phyloP scores from a whole-genome alignment of 2,329 filamentous ascomycete species.

The Raffaelea ambrosiae region DNA sequence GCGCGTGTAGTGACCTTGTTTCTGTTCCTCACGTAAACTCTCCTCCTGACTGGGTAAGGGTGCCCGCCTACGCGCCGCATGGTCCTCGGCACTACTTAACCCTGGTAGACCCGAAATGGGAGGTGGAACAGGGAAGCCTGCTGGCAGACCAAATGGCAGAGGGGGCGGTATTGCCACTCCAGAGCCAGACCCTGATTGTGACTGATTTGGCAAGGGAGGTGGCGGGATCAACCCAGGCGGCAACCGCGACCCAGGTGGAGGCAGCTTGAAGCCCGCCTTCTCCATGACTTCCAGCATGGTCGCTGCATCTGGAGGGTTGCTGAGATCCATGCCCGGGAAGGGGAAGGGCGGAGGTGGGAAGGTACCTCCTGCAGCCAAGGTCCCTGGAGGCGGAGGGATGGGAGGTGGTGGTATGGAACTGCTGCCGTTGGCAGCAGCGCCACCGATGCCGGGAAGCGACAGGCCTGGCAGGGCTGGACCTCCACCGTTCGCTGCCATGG shows the following conservation, averaged over 20 bases:
- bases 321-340: slow-evolving; percentile 47
- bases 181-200: slow-evolving; percentile 14
- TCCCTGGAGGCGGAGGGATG: slow-evolving; percentile 42
- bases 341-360: slow-evolving; percentile 34
- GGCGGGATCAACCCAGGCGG: slow-evolving; percentile 40
- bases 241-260: slow-evolving; percentile 30
- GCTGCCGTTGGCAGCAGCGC: slow-evolving; percentile 12
- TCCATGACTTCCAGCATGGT: slow-evolving; percentile 58
- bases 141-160: slow-evolving; percentile 21
- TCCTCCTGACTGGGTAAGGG: slow-evolving; percentile 79
- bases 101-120: slow-evolving; percentile 26
- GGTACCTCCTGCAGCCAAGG: slow-evolving; percentile 30
- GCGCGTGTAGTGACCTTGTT: slow-evolving; percentile 51
- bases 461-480: slow-evolving; percentile 48
- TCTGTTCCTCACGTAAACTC: slow-evolving; percentile 70
- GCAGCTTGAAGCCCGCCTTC: slow-evolving; percentile 54
- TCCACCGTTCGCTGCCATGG: not conserved
- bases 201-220: slow-evolving; percentile 33
- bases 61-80: slow-evolving; percentile 42
- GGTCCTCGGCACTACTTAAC: slow-evolving; percentile 22
- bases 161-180: slow-evolving; percentile 16
- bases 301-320: slow-evolving; percentile 52
- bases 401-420: slow-evolving; percentile 1
- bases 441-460: slow-evolving; percentile 44
- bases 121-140: slow-evolving; percentile 20